A percentile compares a stretch with the other conserved stretches of the same genome.
Conservation (phyloP, 495 filamentous ascomycete genomes). For the Penicillium turbatum region DNA sequence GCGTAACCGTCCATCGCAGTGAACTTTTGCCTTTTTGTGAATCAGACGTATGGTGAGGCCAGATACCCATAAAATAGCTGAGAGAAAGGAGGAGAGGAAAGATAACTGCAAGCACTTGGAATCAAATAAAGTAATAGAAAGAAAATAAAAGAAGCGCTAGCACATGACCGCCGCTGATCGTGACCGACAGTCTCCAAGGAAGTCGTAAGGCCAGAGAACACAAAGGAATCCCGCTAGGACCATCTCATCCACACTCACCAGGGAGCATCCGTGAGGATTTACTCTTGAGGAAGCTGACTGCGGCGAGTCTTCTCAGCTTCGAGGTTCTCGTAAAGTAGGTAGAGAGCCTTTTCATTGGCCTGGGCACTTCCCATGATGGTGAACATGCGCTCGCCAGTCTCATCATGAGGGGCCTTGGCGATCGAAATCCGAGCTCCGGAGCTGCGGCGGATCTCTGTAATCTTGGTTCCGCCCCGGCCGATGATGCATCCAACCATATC, state of each 20-base stretch:
- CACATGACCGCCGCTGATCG: conserved; percentile 35
- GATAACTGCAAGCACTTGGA: conserved; percentile 20
- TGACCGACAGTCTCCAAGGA: conserved; percentile 35
- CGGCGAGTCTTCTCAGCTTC: conserved; percentile 98
- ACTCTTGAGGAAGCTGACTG: conserved; percentile 73
- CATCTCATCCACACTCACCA: conserved; percentile 17
- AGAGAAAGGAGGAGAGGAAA: conserved; percentile 49
- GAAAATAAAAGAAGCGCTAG: conserved; percentile 35
- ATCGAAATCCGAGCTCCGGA: conserved; percentile 97
- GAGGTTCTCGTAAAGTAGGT: conserved; percentile 95
- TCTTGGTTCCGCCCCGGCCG: conserved; percentile 88
- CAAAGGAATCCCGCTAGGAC: conserved; percentile 19
- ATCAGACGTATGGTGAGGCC: conserved; percentile 42
- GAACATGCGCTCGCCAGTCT: conserved; percentile 98
- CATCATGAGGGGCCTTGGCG: conserved; percentile 95
- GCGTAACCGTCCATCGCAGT: conserved; percentile 20
- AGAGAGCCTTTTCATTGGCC: conserved; percentile 92
- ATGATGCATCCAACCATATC: conserved; percentile 99
- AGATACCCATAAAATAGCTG: conserved; percentile 40
- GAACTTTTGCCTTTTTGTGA: conserved; percentile 28
- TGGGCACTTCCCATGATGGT: conserved; percentile 92
- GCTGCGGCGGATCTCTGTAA: conserved; percentile 93
- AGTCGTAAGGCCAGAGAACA: conserved; percentile 34
- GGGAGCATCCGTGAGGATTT: conserved; percentile 19
- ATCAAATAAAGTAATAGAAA: conserved; percentile 36